Evolutionary conservation across 257 asterid genomes (phyloP), one percentile per base, ranked within the genome.

Genomic region (Orobanche coerulescens): DNA sequence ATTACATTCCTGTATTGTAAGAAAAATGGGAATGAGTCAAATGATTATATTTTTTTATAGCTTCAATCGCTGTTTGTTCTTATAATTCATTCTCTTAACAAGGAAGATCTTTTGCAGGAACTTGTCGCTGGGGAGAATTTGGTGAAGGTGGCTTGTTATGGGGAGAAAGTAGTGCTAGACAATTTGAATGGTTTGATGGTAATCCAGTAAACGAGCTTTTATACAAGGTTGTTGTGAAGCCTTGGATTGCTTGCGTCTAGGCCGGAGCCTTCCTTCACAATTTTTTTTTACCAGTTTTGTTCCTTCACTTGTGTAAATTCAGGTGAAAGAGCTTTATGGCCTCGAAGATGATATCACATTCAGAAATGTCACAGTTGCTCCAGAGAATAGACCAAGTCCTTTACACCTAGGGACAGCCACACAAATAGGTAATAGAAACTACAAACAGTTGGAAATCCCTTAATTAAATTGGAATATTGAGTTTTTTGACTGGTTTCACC

Each of bases 91-190:
- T 44, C 39, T 75, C 48, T 71, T 61, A 51, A 42, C 48, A 55
- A 14, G 12, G 30, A 51, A 62, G 50, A 54, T 71, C 58, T 59
- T 68, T 53, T 62, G 49, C 86, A 92, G 98, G 96, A 74, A 92
- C 98, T 67, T 77, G 79, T 66, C 91, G 95, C 43, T 92, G 98
- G 98, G 91, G 95, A 55, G 98, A 88, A 82, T 92, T 82, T 80
- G 98, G 98, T 68, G 95, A 92, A 81, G 97, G 97, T 62, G 98
- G 98, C 63, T 75, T 92, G 39, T 68, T 92, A 75, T 88, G 98
- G 97, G 97, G 98, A 61, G 98, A 92, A 81, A 88, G 98, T 61
- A 80, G 63, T 62, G 71, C 86, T 62, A 84, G 95, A 75, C 75
- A 85, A 62, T 80, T 76, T 68, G 97, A 92, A 66, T 92, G 98